A percentile compares a stretch with the other conserved stretches of the same genome.
These are phyloP conservation scores for Erysimum cheiri DNA, from an alignment of 441 rosid genomes.

Conservation along the genomic window DNA sequence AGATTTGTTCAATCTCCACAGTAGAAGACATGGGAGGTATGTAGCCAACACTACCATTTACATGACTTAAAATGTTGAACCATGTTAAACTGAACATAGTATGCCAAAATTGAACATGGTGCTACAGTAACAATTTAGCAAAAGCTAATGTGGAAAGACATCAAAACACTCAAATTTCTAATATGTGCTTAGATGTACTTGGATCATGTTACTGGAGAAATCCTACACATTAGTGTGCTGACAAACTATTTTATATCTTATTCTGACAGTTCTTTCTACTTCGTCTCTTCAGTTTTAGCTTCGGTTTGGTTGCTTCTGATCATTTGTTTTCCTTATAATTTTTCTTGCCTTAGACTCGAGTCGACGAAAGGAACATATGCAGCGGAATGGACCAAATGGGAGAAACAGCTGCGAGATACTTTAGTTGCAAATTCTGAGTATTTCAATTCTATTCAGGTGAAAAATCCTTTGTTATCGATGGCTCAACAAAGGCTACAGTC, in stretches of 20 bases:
- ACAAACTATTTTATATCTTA: conserved; percentile 2
- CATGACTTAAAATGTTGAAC: conserved; percentile 17
- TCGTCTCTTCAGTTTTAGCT: conserved; percentile 10
- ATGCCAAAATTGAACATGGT: conserved; percentile 4
- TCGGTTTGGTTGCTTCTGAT: conserved; percentile 29
- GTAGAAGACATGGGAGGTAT: conserved; percentile 81
- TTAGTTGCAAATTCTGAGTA: conserved; percentile 60
- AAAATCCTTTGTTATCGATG: not conserved
- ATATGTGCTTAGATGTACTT: conserved; percentile 1
- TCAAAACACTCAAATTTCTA: not conserved
- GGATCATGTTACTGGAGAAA: conserved; percentile 16
- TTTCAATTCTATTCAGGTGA: conserved; percentile 80
- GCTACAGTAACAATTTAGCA: conserved; percentile 5
- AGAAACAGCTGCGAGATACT: conserved; percentile 63
- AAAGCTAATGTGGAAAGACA: conserved; percentile 4
- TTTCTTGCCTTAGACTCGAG: conserved; percentile 61
- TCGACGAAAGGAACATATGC: conserved; percentile 81
- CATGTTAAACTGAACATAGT: not conserved
- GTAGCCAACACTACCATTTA: conserved; percentile 20
- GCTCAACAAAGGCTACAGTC: not conserved
- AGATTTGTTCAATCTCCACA: conserved; percentile 74
- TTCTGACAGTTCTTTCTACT: not conserved
- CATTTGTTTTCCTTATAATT: conserved; percentile 31
- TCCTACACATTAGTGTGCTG: conserved; percentile 12
- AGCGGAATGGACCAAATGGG: conserved; percentile 88